Evolutionary conservation across 1,284 basidiomycete genomes (phyloP), one percentile per base, ranked within the genome.

Genomic region (Tilletia caries): DNA sequence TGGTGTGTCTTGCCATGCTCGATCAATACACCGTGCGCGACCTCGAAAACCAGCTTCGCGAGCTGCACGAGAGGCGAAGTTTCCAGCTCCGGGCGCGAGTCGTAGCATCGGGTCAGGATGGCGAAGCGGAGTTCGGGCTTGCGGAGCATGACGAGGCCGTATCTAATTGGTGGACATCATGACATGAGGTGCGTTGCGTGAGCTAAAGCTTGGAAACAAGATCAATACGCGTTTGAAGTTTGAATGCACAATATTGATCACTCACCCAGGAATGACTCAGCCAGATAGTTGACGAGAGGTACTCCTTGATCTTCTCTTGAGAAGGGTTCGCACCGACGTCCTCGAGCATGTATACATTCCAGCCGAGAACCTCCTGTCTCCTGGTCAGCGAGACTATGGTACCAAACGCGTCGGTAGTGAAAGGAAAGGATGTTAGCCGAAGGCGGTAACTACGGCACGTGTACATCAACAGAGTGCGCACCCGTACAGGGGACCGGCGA

Each of bases 401-500:
- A 41, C 8, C 10, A 41, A 29, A 33, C 58, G 66, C 37, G 66
- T 58, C 44, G 27, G 18, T 23, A 20, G 60, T n/a, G n/a, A n/a
- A n/a, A n/a, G n/a, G 33, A 13, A 41, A 43, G 60, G 46, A 54
- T 18, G 41, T 44, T 46, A 18, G 37, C 15, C 15, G 20, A 18
- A 18, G 13, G 25, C 20, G n/a, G 18, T 44, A 10, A 41, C 10
- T 15, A 41, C 10, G 37, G 37, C 37, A n/a, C n/a, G 37, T 41
- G 37, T 8, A 6, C 48, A 48, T n/a, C 1, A 41, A 41, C 8
- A 15, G 10, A 2, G 25, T 3, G 25, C 68, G 46, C 33, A 69
- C 68, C 70, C 95, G 86, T 98, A 95, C 43, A 98, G 90, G 65
- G 95, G 95, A 67, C 95, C 95, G 72, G 95, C 95, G 67, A 98